phyloP scores from a whole-genome alignment of 1,284 basidiomycete genomes.

The Coniferiporia sulphurascens region DNA sequence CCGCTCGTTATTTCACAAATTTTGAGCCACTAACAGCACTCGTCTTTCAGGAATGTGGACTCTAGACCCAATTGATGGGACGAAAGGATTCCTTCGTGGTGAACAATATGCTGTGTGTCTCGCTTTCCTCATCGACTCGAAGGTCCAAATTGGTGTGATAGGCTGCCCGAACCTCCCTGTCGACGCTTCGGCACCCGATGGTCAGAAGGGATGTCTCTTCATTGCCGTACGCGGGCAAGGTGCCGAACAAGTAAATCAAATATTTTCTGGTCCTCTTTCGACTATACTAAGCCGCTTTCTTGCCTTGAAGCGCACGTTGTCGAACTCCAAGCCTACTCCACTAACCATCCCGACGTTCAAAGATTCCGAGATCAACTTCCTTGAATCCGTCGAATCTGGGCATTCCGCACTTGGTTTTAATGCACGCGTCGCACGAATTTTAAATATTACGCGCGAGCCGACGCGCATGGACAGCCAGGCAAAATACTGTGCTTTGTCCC shows the following conservation, averaged over 20 bases:
- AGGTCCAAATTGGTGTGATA: conserved; percentile 86
- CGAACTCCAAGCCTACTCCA: conserved; percentile 38
- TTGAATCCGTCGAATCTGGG: conserved; percentile 92
- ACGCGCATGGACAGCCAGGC: conserved; percentile 98
- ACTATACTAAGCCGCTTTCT: neutral
- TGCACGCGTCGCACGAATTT: conserved; percentile 63
- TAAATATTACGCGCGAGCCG: conserved; percentile 64
- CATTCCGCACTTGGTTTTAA: conserved; percentile 89
- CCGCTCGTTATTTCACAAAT: neutral
- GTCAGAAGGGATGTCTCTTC: conserved; percentile 76
- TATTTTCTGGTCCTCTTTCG: neutral
- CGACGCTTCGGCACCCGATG: conserved; percentile 50
- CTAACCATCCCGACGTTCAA: conserved; percentile 44
- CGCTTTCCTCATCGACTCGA: conserved; percentile 81
- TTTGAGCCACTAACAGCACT: conserved; percentile 23
- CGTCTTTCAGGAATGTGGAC: conserved; percentile 74
- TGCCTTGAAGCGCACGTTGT: conserved; percentile 30
- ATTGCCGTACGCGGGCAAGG: conserved; percentile 81
- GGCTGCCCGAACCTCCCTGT: conserved; percentile 93
- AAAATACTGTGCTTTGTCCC: conserved; percentile 86
- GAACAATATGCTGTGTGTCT: conserved; percentile 98
- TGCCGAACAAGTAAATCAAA: conserved; percentile 57
- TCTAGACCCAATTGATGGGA: conserved; percentile 89
- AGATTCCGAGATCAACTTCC: conserved; percentile 58
- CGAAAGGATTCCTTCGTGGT: conserved; percentile 93